Evolutionary conservation across 495 filamentous ascomycete species (phyloP), one percentile per base, ranked within the genome.

Genomic region (Lophiotrema nucula): DNA sequence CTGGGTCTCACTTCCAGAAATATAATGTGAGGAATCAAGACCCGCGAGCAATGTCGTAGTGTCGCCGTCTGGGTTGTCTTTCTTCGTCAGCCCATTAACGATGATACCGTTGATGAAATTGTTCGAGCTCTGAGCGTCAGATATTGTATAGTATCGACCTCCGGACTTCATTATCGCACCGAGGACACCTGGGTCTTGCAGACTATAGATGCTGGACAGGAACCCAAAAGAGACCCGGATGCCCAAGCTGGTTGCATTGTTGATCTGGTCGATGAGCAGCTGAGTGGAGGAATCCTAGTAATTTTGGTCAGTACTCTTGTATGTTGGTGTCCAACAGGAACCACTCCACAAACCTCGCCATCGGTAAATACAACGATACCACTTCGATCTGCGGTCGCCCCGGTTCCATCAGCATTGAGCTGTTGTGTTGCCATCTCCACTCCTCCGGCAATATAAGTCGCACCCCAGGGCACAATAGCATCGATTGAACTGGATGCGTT

Each of bases 291-390:
- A 22, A 50, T 41, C 67, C 48, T 48, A n/a, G 27, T 5, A 8
- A 38, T 38, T 10, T n/a, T 19, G 16, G n/a, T 51, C 21, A 51
- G 47, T 33, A 21, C 19, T 11, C 13, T 19, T 22, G 2, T 13
- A 51, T 16, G 39, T 11, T 2, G 25, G n/a, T n/a, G n/a, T n/a
- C n/a, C n/a, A n/a, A n/a, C n/a, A 8, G 15, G 8, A 4, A 21
- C 1, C 18, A 33, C 15, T 3, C 3, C n/a, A 19, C 27, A 19
- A 37, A 51, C 47, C 27, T 15, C 5, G 18, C 70, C 70, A 44
- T 73, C 70, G 10, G 70, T 73, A 45, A 70, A 68, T 10, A 73
- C 70, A 2, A 73, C 60, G 55, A 73, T 70, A 46, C 67, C 65
- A 51, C 46, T 61, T 16, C 66, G 47, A 25, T 65, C 60, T 12